phyloP scores from a whole-genome alignment of 2,329 filamentous ascomycete genomes.

The Fusarium nurragi region DNA sequence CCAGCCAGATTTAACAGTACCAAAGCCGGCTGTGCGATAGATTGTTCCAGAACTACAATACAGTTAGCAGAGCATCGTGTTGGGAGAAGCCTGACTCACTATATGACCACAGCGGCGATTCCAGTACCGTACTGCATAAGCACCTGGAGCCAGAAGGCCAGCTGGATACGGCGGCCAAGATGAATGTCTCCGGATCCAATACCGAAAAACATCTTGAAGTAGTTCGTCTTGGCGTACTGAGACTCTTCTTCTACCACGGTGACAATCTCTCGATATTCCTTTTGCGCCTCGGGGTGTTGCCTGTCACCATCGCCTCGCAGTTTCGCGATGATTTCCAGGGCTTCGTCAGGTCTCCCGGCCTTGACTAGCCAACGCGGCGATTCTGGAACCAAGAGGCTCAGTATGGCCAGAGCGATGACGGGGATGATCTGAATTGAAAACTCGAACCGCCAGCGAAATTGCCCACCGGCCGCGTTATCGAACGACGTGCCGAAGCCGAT shows the following conservation, averaged over 20 bases:
- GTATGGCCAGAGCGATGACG: not conserved
- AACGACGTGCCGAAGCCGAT: slow-evolving; percentile 48
- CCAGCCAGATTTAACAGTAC: slow-evolving; percentile 34
- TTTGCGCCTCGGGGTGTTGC: slow-evolving; percentile 1
- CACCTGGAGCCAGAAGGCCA: slow-evolving; percentile 52
- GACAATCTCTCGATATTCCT: slow-evolving; percentile 51
- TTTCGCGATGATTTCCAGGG: slow-evolving; percentile 5
- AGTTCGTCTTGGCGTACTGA: slow-evolving; percentile 51
- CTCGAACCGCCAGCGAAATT: slow-evolving; percentile 14
- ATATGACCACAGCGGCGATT: slow-evolving; percentile 23
- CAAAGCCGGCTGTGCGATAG: slow-evolving; percentile 9
- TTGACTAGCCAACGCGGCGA: slow-evolving; percentile 9
- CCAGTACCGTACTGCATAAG: slow-evolving; percentile 48
- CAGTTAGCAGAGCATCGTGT: not conserved
- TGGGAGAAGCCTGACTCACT: not conserved
- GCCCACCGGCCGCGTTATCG: slow-evolving; percentile 24
- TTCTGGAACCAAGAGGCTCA: slow-evolving; percentile 1
- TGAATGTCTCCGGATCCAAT: slow-evolving; percentile 49
- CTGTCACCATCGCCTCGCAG: not conserved
- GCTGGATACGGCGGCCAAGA: slow-evolving; percentile 51
- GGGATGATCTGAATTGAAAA: slow-evolving; percentile 7
- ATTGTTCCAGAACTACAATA: slow-evolving; percentile 4
- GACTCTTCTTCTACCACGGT: slow-evolving; percentile 49
- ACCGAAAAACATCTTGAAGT: slow-evolving; percentile 53
- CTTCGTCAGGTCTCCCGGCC: slow-evolving; percentile 4